Evolutionary conservation across 495 filamentous ascomycete species (phyloP), one percentile per base, ranked within the genome.

Genomic region (Neurospora sp.): DNA sequence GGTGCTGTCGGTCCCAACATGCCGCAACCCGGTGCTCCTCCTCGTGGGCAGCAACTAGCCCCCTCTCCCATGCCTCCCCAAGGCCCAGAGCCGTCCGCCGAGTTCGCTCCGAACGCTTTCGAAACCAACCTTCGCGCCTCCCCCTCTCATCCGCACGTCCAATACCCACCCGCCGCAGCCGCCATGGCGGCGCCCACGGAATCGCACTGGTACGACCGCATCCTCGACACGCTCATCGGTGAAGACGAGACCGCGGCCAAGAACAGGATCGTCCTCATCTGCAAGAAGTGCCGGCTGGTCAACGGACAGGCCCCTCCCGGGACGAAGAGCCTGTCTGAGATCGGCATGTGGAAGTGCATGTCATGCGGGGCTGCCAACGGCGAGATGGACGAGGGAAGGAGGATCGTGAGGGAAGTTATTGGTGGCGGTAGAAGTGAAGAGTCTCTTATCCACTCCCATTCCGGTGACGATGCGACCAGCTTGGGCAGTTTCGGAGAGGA

Each of bases 231-330:
- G 6, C 87, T 99, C 39, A 85, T 99, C 0, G 96, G 96, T 31
- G 96, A 99, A 81, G 96, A 99, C 76, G 96, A 99, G 82, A 95
- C 92, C 45, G 90, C 92, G 36, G 89, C 96, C 0, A 95, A 93
- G 82, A 97, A 98, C 82, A 89, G 96, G 6, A 89, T 97, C 70
- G 96, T 91, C 36, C 81, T 99, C 77, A 96, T 99, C 70, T 99
- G 96, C 83, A 74, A 79, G 28, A 84, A 87, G 28, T 99, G 96
- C 79, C 86, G 93, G 36, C 87, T 98, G 11, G 95, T 99, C 39
- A 99, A 99, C 78, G 96, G 96, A 4, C 95, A 97, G 78, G 96
- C 96, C 3, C 95, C 96, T 13, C 96, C 96, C 0, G 96, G 96
- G 3, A 89, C 91, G 4, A 91, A 89, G 77, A 89, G 85, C 0